phyloP scores from a whole-genome alignment of 2,329 filamentous ascomycete genomes.

The Fusarium sacchari region DNA sequence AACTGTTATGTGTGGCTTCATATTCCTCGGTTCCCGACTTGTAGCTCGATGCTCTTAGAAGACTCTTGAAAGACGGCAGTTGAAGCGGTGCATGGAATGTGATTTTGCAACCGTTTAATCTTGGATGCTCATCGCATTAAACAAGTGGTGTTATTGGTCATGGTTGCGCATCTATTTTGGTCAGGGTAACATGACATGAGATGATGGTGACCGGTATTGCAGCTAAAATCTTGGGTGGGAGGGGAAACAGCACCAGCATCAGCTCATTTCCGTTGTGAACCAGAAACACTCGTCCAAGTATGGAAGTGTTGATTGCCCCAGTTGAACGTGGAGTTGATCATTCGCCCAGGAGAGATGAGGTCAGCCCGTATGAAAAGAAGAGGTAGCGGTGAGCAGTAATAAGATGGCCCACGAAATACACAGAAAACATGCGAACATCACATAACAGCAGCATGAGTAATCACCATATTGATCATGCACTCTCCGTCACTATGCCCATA shows the following conservation, averaged over 20 bases:
- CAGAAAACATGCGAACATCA: constrained; percentile 2
- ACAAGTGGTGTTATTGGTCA: constrained; percentile 21
- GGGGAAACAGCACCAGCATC: constrained; percentile 22
- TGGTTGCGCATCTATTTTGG: constrained; percentile 16
- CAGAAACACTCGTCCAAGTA: constrained; percentile 15
- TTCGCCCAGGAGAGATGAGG: not conserved
- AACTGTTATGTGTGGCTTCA: constrained; percentile 21
- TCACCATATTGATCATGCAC: constrained; percentile 8
- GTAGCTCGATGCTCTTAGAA: not conserved
- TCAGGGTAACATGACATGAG: constrained; percentile 18
- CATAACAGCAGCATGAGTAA: constrained; percentile 4
- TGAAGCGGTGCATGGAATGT: constrained; percentile 25
- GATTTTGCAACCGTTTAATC: constrained; percentile 22
- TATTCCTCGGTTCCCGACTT: not conserved
- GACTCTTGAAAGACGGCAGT: constrained; percentile 32
- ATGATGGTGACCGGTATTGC: not conserved
- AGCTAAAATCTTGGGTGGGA: constrained; percentile 11
- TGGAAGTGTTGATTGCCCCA: not conserved
- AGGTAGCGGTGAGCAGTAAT: constrained; percentile 27
- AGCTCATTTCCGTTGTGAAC: constrained; percentile 35
- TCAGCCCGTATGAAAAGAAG: constrained; percentile 1
- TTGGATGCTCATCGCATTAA: constrained; percentile 1
- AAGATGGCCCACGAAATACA: constrained; percentile 23
- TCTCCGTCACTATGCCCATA: constrained; percentile 3
- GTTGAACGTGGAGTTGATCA: constrained; percentile 1